Evolutionary conservation across 2,329 filamentous ascomycete species (phyloP).

Genomic region (Aureobasidium sp.): DNA sequence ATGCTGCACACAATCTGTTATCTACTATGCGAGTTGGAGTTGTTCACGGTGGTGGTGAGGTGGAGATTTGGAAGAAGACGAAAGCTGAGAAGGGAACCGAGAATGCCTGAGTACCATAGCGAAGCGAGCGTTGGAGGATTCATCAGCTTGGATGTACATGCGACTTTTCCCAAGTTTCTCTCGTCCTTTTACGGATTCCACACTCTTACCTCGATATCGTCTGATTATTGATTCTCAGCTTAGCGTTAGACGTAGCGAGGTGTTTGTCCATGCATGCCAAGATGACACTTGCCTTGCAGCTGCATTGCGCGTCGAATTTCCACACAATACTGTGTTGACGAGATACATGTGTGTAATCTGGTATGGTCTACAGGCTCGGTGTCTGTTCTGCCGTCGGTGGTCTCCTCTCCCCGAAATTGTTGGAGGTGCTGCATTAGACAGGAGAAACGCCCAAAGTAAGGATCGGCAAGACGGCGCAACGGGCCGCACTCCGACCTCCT

Average conservation of each 20-base stretch:
- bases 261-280: neutral
- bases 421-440: neutral
- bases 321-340: neutral
- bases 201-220: neutral
- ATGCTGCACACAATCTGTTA: constrained; percentile 81
- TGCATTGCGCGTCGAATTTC: too few species aligned
- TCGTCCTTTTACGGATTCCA: neutral
- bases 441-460: neutral
- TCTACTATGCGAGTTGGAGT: constrained; percentile 85
- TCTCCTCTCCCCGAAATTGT: neutral
- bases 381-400: neutral
- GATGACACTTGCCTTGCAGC: neutral
- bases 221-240: neutral
- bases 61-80: constrained; percentile 87
- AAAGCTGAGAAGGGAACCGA: constrained; percentile 76
- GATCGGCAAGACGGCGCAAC: neutral
- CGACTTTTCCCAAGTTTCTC: neutral
- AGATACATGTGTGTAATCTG: neutral
- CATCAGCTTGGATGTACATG: neutral
- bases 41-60: constrained; percentile 77
- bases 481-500: neutral
- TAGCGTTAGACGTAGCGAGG: neutral
- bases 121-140: neutral
- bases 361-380: neutral
- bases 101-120: neutral